A percentile compares a stretch with the other conserved stretches of the same genome.
Evolutionary conservation across 2,329 filamentous ascomycete species (phyloP).

Genomic region (Daldinia sp.): DNA sequence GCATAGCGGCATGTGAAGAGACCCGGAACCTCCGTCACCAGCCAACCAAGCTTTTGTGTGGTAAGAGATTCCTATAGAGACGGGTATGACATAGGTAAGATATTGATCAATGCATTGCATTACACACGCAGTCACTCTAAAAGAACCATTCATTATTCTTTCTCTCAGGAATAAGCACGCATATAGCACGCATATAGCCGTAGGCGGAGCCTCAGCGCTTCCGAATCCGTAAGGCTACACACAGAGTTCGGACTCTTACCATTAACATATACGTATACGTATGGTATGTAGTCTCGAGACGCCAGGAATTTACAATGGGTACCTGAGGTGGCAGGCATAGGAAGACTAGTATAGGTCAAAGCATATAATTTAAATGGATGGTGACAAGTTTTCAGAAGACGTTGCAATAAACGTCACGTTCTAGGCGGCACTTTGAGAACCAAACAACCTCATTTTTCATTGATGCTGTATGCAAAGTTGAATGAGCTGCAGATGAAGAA

Average conservation of each 20-base stretch:
- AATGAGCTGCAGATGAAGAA: conserved; percentile 11
- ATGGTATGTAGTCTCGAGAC: neutral
- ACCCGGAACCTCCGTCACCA: neutral
- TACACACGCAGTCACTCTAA: neutral
- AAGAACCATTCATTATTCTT: neutral
- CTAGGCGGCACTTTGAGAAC: neutral
- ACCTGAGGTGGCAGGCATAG: neutral
- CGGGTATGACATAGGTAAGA: conserved; percentile 1
- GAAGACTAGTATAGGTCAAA: neutral
- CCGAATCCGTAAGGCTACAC: neutral
- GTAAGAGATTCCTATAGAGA: neutral
- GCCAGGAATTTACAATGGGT: neutral
- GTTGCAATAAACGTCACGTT: conserved; percentile 25
- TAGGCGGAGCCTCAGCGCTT: neutral
- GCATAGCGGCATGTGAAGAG: neutral
- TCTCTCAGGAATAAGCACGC: neutral
- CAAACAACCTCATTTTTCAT: neutral
- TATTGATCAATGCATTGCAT: conserved; percentile 5
- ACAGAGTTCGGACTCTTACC: neutral
- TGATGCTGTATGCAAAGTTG: conserved; percentile 9
- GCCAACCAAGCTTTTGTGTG: neutral
- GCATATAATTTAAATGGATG: neutral
- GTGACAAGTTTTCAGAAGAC: neutral
- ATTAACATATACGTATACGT: neutral
- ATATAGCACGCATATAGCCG: neutral